Percentiles rank a stretch among this genome's conserved stretches.
These are phyloP conservation scores for Pythium diclinum DNA, from an alignment of 352 stramenopile species.

Conservation along the genomic window DNA sequence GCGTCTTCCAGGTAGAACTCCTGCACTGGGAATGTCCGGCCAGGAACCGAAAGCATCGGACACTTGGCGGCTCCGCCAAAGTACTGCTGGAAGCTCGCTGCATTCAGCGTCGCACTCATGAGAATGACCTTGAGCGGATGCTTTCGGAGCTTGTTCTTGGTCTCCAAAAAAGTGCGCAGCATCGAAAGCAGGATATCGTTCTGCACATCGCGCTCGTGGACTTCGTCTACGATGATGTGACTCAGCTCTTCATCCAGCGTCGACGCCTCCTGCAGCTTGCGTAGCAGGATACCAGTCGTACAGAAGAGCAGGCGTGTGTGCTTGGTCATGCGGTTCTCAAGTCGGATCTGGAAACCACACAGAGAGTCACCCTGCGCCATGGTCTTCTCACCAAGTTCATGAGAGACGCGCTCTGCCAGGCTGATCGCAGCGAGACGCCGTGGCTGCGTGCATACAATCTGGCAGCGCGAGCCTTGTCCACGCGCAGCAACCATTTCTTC, in stretches of 20 bases:
- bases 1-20: constrained; percentile 96
- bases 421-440: constrained; percentile 95
- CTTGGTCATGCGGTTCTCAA: constrained; percentile 85
- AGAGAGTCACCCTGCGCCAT: constrained; percentile 60
- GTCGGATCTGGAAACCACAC: constrained; percentile 92
- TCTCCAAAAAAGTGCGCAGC: constrained; percentile 78
- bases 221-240: constrained; percentile 98
- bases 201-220: constrained; percentile 95
- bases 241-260: constrained; percentile 85
- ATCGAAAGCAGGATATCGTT: constrained; percentile 91
- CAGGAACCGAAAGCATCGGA: constrained; percentile 89
- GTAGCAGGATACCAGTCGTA: constrained; percentile 94
- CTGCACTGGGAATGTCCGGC: constrained; percentile 95
- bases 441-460: constrained; percentile 97
- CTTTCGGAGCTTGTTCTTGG: constrained; percentile 38
- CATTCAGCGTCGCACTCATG: constrained; percentile 97
- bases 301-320: constrained; percentile 93
- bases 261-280: constrained; percentile 83
- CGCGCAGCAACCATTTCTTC: constrained; percentile 81
- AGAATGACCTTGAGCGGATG: constrained; percentile 92
- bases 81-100: constrained; percentile 93
- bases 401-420: constrained; percentile 91
- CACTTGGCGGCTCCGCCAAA: constrained; percentile 85
- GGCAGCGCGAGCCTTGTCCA: constrained; percentile 64
- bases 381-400: constrained; percentile 87